Base-by-base conservation (phyloP, 2,329 filamentous ascomycete genomes). In the Pyrenochaeta sp. region DNA sequence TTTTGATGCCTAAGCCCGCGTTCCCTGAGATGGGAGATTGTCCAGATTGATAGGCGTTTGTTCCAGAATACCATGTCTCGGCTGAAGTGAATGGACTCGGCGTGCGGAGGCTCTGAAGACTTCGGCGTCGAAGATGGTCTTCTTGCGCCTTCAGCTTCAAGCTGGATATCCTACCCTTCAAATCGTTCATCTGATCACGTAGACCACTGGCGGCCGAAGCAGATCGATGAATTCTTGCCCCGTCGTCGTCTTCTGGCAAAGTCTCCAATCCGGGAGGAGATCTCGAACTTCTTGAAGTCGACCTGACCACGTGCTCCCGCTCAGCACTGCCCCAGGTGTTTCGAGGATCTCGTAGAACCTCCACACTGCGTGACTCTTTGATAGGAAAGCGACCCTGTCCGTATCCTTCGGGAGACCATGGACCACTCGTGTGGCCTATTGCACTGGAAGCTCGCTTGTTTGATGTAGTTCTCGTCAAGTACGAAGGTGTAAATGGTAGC, bases 161-260 rank as follows among this genome's bases (percentile, higher is more conserved):
- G 14, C 82, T 89, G 1, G 91, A 93, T 31, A 97, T 92, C 67
- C 92, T 91, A 54, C 90, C 91, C 69, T 92, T 93, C 41, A 97
- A 81, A 47, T 90, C 91, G 50, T 90, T 87, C 85, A 97, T 91
- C 72, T 96, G 92, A 61, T 92, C 89, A 55, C 91, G 91, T 37
- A 97, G 80, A 67, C 87, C 85, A 7, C 88, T 86, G 68, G 88
- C 83, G n/a, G 87, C 87, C 0, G 91, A 94, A 12, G 87, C 82
- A 2, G 90, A 88, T 15, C 90, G 83, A 21, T 84, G 84, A 7
- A 89, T 75, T 1, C 50, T 66, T 30, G 64, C 61, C n/a, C 50
- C 56, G 14, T 63, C 63, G 21, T 68, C 70, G 31, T 79, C 77
- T 56, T 81, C 79, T 4, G 65, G 72, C 20, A 81, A 60, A 1